phyloP scores from a whole-genome alignment of 2,329 filamentous ascomycete species.

The Cytospora piceae region DNA sequence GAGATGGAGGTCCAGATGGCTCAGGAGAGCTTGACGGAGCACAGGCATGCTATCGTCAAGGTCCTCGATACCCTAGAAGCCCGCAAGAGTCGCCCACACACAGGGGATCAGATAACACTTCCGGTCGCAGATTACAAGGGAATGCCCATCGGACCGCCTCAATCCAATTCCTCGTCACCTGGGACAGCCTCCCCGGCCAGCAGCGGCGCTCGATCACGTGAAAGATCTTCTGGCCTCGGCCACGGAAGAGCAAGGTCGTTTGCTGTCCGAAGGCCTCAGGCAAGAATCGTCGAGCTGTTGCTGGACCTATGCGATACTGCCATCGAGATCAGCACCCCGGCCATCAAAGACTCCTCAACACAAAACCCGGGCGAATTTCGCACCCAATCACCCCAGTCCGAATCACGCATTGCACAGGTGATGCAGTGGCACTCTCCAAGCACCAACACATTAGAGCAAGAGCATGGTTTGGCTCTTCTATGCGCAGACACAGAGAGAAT shows the following conservation, averaged over 20 bases:
- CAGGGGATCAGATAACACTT: conserved; percentile 55
- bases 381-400: conserved; percentile 93
- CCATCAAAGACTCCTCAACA: conserved; percentile 80
- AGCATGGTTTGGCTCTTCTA: conserved; percentile 85
- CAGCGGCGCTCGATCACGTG: conserved; percentile 73
- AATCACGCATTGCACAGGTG: conserved; percentile 91
- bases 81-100: conserved; percentile 66
- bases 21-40: conserved; percentile 88
- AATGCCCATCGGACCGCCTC: conserved; percentile 77
- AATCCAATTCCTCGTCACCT: conserved; percentile 71
- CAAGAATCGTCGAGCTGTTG: conserved; percentile 91
- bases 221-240: conserved; percentile 72
- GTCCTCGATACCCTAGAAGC: conserved; percentile 91
- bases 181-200: conserved; percentile 72
- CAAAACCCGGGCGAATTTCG: conserved; percentile 76
- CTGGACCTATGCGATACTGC: conserved; percentile 95
- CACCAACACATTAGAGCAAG: conserved; percentile 87
- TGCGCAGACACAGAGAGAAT: conserved; percentile 87
- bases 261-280: conserved; percentile 84
- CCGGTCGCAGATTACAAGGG: conserved; percentile 84
- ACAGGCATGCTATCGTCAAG: conserved; percentile 92
- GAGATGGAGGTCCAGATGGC: conserved; percentile 98
- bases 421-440: conserved; percentile 96
- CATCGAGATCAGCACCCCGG: conserved; percentile 90
- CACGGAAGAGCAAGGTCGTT: conserved; percentile 85